Conservation (phyloP, 257 asterid genomes). For the Echium plantagineum region DNA sequence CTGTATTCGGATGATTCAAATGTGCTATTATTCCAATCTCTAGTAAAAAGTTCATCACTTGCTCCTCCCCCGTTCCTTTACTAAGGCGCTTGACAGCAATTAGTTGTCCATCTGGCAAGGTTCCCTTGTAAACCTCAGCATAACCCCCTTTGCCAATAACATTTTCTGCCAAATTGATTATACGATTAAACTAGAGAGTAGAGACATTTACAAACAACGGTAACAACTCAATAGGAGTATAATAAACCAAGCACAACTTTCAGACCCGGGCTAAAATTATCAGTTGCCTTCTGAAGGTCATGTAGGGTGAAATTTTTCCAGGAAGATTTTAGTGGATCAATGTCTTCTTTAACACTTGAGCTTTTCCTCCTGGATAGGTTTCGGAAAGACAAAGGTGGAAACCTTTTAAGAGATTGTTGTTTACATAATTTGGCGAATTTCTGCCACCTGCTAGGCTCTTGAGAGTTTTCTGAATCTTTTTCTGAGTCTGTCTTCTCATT, state of each 20-base stretch:
- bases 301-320: slow-evolving; percentile 48
- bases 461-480: slow-evolving; percentile 5
- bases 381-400: slow-evolving; percentile 28
- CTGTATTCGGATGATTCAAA: slow-evolving; percentile 58
- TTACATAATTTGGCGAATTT: slow-evolving; percentile 37
- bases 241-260: background rate
- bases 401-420: slow-evolving; percentile 20
- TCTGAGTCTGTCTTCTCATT: background rate
- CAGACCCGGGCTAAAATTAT: slow-evolving; percentile 49
- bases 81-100: slow-evolving; percentile 53
- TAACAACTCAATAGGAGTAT: no score
- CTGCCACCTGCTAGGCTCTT: slow-evolving; percentile 28
- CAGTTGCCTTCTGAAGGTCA: slow-evolving; percentile 38
- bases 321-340: slow-evolving; percentile 16
- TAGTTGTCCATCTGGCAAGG: slow-evolving; percentile 39
- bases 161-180: slow-evolving; percentile 30
- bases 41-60: slow-evolving; percentile 31
- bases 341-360: slow-evolving; percentile 17
- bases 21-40: slow-evolving; percentile 72
- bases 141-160: slow-evolving; percentile 60
- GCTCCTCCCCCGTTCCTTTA: slow-evolving; percentile 38
- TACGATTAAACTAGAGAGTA: background rate
- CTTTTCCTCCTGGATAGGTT: slow-evolving; percentile 27
- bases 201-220: no score
- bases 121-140: slow-evolving; percentile 64